A percentile compares a stretch with the other conserved stretches of the same genome.
Conservation (phyloP, 2,329 filamentous ascomycete genomes). For the Elsinoe arachidis region DNA sequence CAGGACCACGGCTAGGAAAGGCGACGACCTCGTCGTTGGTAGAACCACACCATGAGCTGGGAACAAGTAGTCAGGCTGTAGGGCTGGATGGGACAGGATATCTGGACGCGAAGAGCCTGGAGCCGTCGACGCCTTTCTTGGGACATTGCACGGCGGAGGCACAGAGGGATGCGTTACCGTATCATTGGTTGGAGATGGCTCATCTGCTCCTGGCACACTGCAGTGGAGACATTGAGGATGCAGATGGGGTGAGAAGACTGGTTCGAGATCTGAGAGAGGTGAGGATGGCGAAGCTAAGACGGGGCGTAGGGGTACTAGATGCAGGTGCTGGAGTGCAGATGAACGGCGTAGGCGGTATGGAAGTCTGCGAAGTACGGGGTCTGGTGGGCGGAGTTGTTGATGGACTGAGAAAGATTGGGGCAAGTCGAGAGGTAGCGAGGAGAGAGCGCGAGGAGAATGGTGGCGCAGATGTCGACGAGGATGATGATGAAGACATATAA, state of each 20-base stretch:
- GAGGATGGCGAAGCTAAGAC: conserved; percentile 77
- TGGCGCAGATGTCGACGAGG: conserved; percentile 45
- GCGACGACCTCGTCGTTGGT: conserved; percentile 30
- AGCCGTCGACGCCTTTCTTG: conserved; percentile 60
- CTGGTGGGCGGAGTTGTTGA: conserved; percentile 84
- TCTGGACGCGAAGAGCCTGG: conserved; percentile 21
- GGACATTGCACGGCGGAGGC: conserved; percentile 59
- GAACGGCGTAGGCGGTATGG: conserved; percentile 84
- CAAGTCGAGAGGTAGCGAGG: conserved; percentile 67
- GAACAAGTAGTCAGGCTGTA: neutral
- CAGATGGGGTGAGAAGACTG: conserved; percentile 65
- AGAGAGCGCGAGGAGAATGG: conserved; percentile 69
- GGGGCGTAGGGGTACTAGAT: conserved; percentile 63
- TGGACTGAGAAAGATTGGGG: conserved; percentile 71
- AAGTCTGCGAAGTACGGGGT: conserved; percentile 75
- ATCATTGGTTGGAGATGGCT: conserved; percentile 89
- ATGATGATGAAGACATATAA: conserved; percentile 50
- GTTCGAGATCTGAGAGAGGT: conserved; percentile 79
- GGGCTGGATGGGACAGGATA: conserved; percentile 19
- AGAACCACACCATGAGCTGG: neutral
- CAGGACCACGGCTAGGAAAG: conserved; percentile 59
- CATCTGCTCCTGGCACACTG: conserved; percentile 82
- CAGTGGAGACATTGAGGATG: conserved; percentile 67
- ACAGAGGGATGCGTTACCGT: conserved; percentile 65
- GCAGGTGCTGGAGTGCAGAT: conserved; percentile 62